Evolutionary conservation across 495 filamentous ascomycete genomes (phyloP).

Genomic region (Astrothelium macrocarpum): DNA sequence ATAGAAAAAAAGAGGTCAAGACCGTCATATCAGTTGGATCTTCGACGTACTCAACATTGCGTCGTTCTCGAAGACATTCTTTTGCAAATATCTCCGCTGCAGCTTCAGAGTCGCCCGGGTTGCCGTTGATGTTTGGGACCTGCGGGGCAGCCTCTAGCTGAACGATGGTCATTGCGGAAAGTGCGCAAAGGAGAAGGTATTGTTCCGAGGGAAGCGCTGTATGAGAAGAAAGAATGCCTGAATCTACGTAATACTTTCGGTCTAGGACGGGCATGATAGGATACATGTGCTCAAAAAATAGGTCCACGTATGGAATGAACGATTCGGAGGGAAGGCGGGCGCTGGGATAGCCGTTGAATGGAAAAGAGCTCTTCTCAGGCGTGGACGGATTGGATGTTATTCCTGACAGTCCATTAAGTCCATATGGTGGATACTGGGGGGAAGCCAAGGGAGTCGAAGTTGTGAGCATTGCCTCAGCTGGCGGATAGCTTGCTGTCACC

Average conservation of each 20-base stretch:
- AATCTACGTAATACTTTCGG: constrained; percentile 20
- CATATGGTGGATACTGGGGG: not conserved
- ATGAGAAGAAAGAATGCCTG: constrained; percentile 1
- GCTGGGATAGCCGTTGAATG: not conserved
- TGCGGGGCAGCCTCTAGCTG: constrained; percentile 19
- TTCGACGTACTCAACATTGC: constrained; percentile 20
- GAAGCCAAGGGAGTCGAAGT: not conserved
- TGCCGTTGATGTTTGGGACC: constrained; percentile 4
- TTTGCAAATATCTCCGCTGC: constrained; percentile 21
- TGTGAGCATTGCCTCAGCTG: constrained; percentile 1
- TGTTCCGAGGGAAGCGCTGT: constrained; percentile 8
- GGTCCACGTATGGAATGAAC: constrained; percentile 20
- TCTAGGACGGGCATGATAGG: constrained; percentile 25
- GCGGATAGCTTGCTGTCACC: not conserved
- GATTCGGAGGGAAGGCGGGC: constrained; percentile 14
- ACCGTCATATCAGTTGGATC: constrained; percentile 14
- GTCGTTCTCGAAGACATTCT: constrained; percentile 22
- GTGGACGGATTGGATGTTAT: not conserved
- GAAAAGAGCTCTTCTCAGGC: not conserved
- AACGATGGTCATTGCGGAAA: constrained; percentile 20
- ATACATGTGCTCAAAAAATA: constrained; percentile 26
- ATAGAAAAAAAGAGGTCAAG: constrained; percentile 25
- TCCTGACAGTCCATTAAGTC: not conserved
- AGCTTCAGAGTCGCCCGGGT: constrained; percentile 4
- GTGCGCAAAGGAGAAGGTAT: constrained; percentile 20